A percentile compares a stretch with the other conserved stretches of the same genome.
These are phyloP conservation scores for Zhuliangozyma blackwelliae DNA, from an alignment of 1,139 yeast genomes.

Conservation along the genomic window DNA sequence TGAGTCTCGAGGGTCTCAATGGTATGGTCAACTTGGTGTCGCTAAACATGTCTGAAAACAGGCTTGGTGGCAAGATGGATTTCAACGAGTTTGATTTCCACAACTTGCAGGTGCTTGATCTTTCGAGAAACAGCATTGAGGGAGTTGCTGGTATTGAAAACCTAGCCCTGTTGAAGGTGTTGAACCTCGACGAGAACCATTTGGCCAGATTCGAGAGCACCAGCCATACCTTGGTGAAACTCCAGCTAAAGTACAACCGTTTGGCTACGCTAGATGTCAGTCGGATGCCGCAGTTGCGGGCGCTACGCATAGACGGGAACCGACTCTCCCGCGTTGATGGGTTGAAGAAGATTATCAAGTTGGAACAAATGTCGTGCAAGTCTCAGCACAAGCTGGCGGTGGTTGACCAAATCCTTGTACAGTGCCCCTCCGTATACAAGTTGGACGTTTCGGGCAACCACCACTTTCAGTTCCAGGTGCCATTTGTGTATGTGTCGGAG, in stretches of 20 bases:
- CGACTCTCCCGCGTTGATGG: slow-evolving; percentile 22
- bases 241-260: slow-evolving; percentile 39
- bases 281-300: slow-evolving; percentile 36
- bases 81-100: slow-evolving; percentile 31
- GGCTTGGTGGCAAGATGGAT: slow-evolving; percentile 34
- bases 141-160: slow-evolving; percentile 31
- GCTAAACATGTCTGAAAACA: slow-evolving; percentile 42
- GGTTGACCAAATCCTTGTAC: slow-evolving; percentile 16
- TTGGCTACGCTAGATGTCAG: slow-evolving; percentile 28
- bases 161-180: slow-evolving; percentile 30
- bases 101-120: slow-evolving; percentile 41
- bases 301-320: slow-evolving; percentile 47
- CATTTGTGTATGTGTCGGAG: slow-evolving; percentile 35
- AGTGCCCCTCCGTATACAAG: slow-evolving; percentile 18
- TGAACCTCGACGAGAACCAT: slow-evolving; percentile 43
- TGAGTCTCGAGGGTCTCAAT: slow-evolving; percentile 34
- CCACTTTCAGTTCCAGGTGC: slow-evolving; percentile 8
- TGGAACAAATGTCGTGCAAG: slow-evolving; percentile 43
- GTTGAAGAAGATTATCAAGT: slow-evolving; percentile 26
- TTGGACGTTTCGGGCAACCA: slow-evolving; percentile 41
- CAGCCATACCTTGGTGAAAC: slow-evolving; percentile 31
- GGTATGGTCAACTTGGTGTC: slow-evolving; percentile 35
- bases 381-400: slow-evolving; percentile 23
- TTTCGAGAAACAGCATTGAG: slow-evolving; percentile 40
- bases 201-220: slow-evolving; percentile 21